A percentile compares a stretch with the other conserved stretches of the same genome.
Conservation (phyloP, 345 rosid genomes). For the Moricandia arvensis region DNA sequence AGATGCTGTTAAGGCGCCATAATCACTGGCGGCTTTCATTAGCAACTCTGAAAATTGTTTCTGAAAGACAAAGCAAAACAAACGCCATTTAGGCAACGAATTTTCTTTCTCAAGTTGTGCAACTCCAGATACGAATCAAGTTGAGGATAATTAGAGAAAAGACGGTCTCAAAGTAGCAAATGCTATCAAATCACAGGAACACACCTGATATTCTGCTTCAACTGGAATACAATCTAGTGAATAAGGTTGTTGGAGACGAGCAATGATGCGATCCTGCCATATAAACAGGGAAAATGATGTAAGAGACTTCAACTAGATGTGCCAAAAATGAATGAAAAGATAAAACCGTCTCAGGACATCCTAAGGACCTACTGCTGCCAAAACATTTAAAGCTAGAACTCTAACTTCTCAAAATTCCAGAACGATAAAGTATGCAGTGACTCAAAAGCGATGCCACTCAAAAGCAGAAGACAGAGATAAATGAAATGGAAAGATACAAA, state of each 20-base stretch:
- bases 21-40: slow-evolving; percentile 98
- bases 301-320: neutral
- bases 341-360: neutral
- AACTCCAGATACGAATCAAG: neutral
- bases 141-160: neutral
- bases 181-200: slow-evolving; percentile 14
- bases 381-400: neutral
- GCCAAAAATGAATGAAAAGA: neutral
- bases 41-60: slow-evolving; percentile 96
- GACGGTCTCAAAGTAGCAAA: neutral
- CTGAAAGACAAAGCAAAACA: slow-evolving; percentile 45
- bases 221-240: slow-evolving; percentile 98
- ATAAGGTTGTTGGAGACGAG: slow-evolving; percentile 98
- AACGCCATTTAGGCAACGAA: no score
- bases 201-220: slow-evolving; percentile 98
- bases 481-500: neutral
- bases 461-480: neutral
- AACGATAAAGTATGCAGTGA: neutral
- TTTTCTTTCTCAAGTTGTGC: no score
- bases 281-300: neutral
- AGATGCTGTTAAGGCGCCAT: slow-evolving; percentile 90
- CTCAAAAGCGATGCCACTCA: neutral
- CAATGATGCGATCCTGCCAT: slow-evolving; percentile 89
- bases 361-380: neutral
- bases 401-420: neutral